Percentiles rank a stretch among this genome's conserved stretches.
Conservation (phyloP, 768 basidiomycete species). For the Scleroderma citrinum region DNA sequence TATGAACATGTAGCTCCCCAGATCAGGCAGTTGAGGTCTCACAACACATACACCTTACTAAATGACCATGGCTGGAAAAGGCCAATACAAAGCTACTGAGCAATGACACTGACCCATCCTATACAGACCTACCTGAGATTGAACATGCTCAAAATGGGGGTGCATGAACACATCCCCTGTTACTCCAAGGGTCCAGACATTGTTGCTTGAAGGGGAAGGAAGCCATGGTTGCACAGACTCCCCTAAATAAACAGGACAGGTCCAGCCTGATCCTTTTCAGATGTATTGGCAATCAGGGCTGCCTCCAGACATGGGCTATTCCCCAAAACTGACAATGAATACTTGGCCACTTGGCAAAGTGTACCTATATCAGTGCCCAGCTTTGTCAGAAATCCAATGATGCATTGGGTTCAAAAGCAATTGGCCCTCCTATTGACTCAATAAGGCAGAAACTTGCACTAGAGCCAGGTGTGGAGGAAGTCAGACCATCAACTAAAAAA, state of each 20-base stretch:
- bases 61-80: no score
- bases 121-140: conserved; percentile 6
- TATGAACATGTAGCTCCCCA: background rate
- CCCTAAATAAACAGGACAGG: no score
- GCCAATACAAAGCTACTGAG: conserved; percentile 1
- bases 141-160: background rate
- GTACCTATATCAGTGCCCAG: background rate
- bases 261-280: background rate
- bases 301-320: background rate
- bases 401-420: background rate
- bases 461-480: background rate
- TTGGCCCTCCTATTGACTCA: background rate
- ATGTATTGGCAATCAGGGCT: conserved; percentile 4
- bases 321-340: background rate
- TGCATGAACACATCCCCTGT: background rate
- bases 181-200: background rate
- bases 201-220: no score
- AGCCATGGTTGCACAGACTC: no score
- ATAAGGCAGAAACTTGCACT: background rate
- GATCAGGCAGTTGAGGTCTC: no score
- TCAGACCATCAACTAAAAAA: background rate
- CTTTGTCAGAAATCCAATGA: background rate
- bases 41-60: no score
- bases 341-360: conserved; percentile 4
- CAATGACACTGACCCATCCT: background rate